These are phyloP conservation scores for Daldinia loculata DNA, from an alignment of 495 filamentous ascomycete genomes.

Conservation along the genomic window DNA sequence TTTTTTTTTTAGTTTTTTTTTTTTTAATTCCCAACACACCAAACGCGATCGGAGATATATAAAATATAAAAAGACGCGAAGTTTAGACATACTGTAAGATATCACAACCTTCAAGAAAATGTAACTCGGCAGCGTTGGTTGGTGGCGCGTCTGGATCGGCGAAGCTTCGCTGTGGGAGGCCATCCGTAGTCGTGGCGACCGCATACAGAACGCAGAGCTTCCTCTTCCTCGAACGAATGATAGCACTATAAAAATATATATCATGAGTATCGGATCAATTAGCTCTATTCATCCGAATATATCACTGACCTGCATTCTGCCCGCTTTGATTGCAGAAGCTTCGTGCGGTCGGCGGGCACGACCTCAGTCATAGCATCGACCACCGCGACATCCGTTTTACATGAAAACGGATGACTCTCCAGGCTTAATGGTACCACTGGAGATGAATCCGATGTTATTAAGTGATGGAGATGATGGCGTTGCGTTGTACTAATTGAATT, in stretches of 20 bases:
- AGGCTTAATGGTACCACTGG: slow-evolving; percentile 44
- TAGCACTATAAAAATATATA: slow-evolving; percentile 65
- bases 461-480: slow-evolving; percentile 64
- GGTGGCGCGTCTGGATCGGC: slow-evolving; percentile 57
- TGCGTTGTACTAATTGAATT: slow-evolving; percentile 57
- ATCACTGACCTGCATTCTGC: slow-evolving; percentile 58
- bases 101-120: slow-evolving; percentile 78
- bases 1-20: no score
- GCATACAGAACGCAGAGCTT: slow-evolving; percentile 83
- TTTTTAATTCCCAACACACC: neutral
- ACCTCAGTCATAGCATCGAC: slow-evolving; percentile 67
- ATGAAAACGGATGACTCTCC: slow-evolving; percentile 59
- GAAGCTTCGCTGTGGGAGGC: slow-evolving; percentile 54
- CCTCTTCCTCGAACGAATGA: slow-evolving; percentile 79
- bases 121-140: slow-evolving; percentile 61
- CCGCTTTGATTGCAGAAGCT: slow-evolving; percentile 63
- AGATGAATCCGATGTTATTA: slow-evolving; percentile 49
- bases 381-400: slow-evolving; percentile 67
- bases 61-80: slow-evolving; percentile 22
- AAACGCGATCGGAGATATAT: slow-evolving; percentile 34
- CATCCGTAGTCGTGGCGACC: slow-evolving; percentile 60
- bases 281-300: slow-evolving; percentile 50
- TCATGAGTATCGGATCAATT: slow-evolving; percentile 56
- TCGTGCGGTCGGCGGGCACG: slow-evolving; percentile 62
- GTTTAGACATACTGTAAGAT: slow-evolving; percentile 72